Evolutionary conservation across 306 rosid genomes (phyloP), one percentile per base, ranked within the genome.

Genomic region (Glycine tomentella): DNA sequence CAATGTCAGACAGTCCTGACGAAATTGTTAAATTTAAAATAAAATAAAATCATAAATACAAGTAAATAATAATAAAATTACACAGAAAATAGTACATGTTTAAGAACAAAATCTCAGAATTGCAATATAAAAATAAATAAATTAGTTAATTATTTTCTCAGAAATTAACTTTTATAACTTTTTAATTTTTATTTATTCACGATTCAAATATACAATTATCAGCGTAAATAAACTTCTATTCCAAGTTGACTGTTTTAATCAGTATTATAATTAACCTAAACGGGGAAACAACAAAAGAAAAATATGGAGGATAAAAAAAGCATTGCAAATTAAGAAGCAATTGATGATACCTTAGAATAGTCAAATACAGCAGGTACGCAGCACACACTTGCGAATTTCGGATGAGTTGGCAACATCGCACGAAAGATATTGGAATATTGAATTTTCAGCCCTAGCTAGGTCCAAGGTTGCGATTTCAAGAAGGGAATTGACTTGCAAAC

Each of bases 321-420:
- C 40, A 36, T 36, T 36, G 40, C 5, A 36, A 36, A n/a, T n/a
- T n/a, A n/a, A 36, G 40, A 36, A 36, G 40, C 40, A 36, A 5
- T 17, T 44, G 53, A 45, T 3, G n/a, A 61, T 53, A 46, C 11
- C 2, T 33, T 71, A 17, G 79, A 50, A 62, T 51, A 40, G 79
- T 80, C 79, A 80, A 81, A 81, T 4, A 42, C 59, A 58, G 51
- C 48, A 56, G 72, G 70, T 79, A 46, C 74, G 36, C 2, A 11
- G 48, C 31, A 74, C 82, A 83, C 46, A 77, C 42, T 42, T 75
- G 25, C 68, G 48, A 67, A 64, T 51, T 4, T 67, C 68, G 79
- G 71, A 72, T 77, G 81, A 68, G 82, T 62, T 69, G 84, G 79
- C 74, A 78, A n/a, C 71, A 44, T 62, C 81, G 42, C 20, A 10